Evolutionary conservation across 2,329 filamentous ascomycete species (phyloP), one percentile per base, ranked within the genome.

Genomic region (Xylaria polymorpha): DNA sequence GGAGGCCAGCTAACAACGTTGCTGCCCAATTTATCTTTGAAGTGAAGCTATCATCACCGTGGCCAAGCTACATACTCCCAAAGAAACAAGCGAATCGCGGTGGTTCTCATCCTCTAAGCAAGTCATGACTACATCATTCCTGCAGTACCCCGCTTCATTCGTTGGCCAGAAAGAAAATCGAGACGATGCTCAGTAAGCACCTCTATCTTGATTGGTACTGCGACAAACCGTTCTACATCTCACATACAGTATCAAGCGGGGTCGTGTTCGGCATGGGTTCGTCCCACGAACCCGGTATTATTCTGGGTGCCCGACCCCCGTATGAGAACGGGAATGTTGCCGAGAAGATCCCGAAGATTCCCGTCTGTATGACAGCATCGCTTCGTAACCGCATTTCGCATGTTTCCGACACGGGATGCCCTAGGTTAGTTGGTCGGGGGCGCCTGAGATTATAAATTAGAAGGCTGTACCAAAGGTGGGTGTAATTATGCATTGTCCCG

Each of bases 171-270:
- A n/a, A 29, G 14, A 44, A 57, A 18, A 8, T 48, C 37, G 9
- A 55, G 32, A 32, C 6, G 43, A 9, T 35, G 61, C 61, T 57
- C 43, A 57, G 20, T 64, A 56, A 64, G 41, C 18, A 20, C 51
- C 15, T 25, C 35, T 5, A 22, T 14, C 25, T 22, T 53, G 18
- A 55, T 63, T 63, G 14, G 61, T 9, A 14, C 20, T 22, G 37
- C 15, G 7, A 53, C 3, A n/a, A 53, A 29, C 22, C 22, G 46
- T 50, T 50, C 12, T 48, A 51, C 35, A 25, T 53, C 32, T 22
- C 53, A 39, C 48, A 22, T 55, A 29, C 25, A 29, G 25, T 29
- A 35, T 22, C 46, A 25, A 25, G 59, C 46, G 41, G 60, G 29
- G 60, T 44, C 10, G 4, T 15, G 29, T 55, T 35, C 25, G 25